Evolutionary conservation across 2,329 filamentous ascomycete species (phyloP), one percentile per base, ranked within the genome.

Genomic region (Fusarium kyushuense): DNA sequence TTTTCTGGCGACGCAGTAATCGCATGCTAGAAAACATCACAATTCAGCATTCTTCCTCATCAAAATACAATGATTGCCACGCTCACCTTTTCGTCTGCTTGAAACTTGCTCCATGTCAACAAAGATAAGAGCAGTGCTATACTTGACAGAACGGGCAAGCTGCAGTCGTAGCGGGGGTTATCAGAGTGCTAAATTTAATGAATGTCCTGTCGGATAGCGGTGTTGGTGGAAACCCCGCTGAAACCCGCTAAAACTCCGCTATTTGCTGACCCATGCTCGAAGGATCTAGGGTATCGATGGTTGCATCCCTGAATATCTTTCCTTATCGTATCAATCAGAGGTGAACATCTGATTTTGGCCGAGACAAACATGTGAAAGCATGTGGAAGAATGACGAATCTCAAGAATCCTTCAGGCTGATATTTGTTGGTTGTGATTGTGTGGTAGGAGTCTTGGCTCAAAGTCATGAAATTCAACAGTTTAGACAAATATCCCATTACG

Each of bases 1-100:
- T 69, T 81, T 82, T 60, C 78, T 79, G 43, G 70, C 72, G 17
- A 77, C 79, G 56, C 80, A 82, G 8, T 77, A 74, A 63, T 81
- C 79, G 58, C 78, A 80, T 19, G 70, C 72, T 74, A 14, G 2
- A 27, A 8, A n/a, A 17, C 1, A n/a, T 27, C 6, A 12, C 17
- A 19, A 7, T 35, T 33, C 11, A 29, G 30, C 19, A 9, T 30
- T 21, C 11, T 16, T 13, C 12, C 17, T 3, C 23, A 19, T 5
- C 16, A 5, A 16, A 19, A 27, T 19, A n/a, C 35, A 38, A 19
- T 35, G 13, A 35, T 35, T 38, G 16, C 4, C 9, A 21, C 19
- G 3, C 47, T 40, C 32, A 71, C 70, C 69, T 67, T 71, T 72
- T 21, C 70, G 43, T 49, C 70, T 70, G 19, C 66, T 64, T 25